phyloP scores from a whole-genome alignment of 768 basidiomycete genomes.

The Amanita muscaria region DNA sequence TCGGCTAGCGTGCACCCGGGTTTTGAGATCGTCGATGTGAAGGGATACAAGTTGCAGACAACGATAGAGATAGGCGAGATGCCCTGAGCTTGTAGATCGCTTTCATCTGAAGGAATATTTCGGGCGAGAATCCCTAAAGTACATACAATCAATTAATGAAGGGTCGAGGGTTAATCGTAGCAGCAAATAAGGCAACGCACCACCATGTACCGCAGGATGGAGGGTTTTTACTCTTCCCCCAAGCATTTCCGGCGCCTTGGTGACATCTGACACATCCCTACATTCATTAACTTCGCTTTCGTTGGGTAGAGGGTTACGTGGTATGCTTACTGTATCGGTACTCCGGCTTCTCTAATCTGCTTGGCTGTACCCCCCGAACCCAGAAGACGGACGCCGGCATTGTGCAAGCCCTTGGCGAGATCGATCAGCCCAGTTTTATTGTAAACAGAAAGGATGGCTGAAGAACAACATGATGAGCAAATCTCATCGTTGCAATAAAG shows the following conservation, averaged over 20 bases:
- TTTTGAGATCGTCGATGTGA: slow-evolving; percentile 82
- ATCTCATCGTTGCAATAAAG: neutral
- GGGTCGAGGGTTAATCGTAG: neutral
- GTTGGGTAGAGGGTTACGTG: neutral
- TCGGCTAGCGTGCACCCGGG: slow-evolving; percentile 85
- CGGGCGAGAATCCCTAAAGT: slow-evolving; percentile 84
- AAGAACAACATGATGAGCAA: neutral
- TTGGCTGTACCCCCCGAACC: slow-evolving; percentile 98
- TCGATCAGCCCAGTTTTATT: slow-evolving; percentile 89
- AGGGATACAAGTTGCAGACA: slow-evolving; percentile 98
- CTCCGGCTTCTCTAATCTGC: slow-evolving; percentile 89
- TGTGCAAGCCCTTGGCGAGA: slow-evolving; percentile 76
- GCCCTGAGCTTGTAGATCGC: slow-evolving; percentile 71
- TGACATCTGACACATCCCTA: slow-evolving; percentile 96
- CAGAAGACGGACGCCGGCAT: slow-evolving; percentile 76
- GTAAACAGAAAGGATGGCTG: slow-evolving; percentile 91
- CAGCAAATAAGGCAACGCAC: slow-evolving; percentile 28
- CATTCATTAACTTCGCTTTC: slow-evolving; percentile 1
- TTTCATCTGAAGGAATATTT: slow-evolving; percentile 81
- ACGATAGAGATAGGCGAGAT: slow-evolving; percentile 95
- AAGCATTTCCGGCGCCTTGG: slow-evolving; percentile 97
- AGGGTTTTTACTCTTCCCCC: slow-evolving; percentile 98
- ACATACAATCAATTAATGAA: slow-evolving; percentile 9
- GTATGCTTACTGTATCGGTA: slow-evolving; percentile 73
- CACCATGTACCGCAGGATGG: slow-evolving; percentile 96